These are phyloP conservation scores for Elongisporangium prolatum DNA, from an alignment of 352 stramenopile genomes.

Conservation along the genomic window DNA sequence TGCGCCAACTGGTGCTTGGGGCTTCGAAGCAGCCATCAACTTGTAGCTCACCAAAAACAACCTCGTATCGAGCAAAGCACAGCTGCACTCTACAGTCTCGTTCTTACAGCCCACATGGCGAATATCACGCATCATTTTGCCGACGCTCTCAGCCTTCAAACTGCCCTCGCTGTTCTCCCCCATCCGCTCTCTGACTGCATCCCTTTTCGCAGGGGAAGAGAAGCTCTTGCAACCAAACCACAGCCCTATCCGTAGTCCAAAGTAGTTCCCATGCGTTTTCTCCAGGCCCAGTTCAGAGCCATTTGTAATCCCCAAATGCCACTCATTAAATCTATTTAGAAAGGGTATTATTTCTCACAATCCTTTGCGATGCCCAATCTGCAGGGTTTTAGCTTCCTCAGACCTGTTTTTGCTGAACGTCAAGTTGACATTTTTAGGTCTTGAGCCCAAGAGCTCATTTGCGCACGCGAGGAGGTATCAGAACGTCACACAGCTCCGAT, in stretches of 20 bases:
- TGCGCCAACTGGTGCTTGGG: too few relatives aligned
- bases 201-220: not conserved
- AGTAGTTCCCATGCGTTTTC: not conserved
- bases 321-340: not conserved
- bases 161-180: not conserved
- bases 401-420: not conserved
- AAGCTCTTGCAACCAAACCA: too few relatives aligned
- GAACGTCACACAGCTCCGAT: not conserved
- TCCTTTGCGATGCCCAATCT: not conserved
- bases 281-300: not conserved
- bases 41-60: too few relatives aligned
- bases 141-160: not conserved
- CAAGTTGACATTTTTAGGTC: not conserved
- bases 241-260: not conserved
- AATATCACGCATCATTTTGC: not conserved
- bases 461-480: not conserved
- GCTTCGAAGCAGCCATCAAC: too few relatives aligned
- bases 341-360: not conserved
- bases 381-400: not conserved
- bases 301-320: not conserved
- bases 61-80: too few relatives aligned
- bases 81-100: not conserved
- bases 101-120: not conserved
- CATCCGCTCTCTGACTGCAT: not conserved
- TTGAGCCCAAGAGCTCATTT: not conserved